Percentiles rank a stretch among this genome's conserved stretches.
These are phyloP conservation scores for Elsinoe perseae DNA, from an alignment of 2,329 filamentous ascomycete genomes.

Conservation along the genomic window DNA sequence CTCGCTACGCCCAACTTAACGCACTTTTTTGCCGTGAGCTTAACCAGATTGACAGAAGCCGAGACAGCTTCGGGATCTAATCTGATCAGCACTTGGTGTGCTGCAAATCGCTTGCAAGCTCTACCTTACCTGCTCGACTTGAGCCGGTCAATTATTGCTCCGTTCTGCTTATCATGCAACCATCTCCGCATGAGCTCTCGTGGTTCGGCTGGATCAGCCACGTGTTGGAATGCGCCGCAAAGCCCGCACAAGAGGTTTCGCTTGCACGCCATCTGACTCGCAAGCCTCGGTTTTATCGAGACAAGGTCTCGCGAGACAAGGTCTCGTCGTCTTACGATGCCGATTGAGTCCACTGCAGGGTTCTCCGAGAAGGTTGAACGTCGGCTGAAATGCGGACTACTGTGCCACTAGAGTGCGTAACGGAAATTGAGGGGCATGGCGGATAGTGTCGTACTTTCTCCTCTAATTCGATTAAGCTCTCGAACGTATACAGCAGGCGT, in stretches of 20 bases:
- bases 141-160: constrained; percentile 11
- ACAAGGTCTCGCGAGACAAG: constrained; percentile 10
- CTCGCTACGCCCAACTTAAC: not conserved
- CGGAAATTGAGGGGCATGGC: constrained; percentile 7
- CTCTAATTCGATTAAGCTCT: not conserved
- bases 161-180: constrained; percentile 7
- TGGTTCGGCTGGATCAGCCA: not conserved
- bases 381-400: constrained; percentile 1
- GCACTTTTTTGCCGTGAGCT: constrained; percentile 9
- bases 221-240: not conserved
- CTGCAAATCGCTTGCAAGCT: not conserved
- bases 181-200: not conserved
- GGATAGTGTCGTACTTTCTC: not conserved
- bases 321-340: not conserved
- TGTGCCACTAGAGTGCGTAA: constrained; percentile 2
- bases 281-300: constrained; percentile 9
- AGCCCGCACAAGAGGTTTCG: not conserved
- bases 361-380: constrained; percentile 6
- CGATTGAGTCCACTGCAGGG: not conserved
- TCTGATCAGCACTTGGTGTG: constrained; percentile 11
- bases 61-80: constrained; percentile 13
- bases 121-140: not conserved
- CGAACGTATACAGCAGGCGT: not conserved
- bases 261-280: constrained; percentile 1
- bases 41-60: constrained; percentile 5